Base-by-base conservation (phyloP, 2,329 filamentous ascomycete genomes). In the Monosporascus sp. region DNA sequence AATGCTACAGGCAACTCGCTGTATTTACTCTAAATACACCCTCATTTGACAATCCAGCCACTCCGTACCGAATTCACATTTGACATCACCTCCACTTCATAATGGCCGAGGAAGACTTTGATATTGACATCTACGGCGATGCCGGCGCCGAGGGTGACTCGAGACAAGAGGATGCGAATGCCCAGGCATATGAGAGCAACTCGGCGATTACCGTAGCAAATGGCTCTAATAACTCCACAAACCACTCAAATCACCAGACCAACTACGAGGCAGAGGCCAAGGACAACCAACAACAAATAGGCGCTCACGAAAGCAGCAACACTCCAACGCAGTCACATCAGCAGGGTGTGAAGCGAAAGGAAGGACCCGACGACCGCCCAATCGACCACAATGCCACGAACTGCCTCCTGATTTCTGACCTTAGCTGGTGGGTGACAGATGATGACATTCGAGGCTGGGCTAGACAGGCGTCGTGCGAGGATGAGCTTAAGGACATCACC, bases 401-500 rank as follows among this genome's bases (percentile, higher is more conserved):
- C 24, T 91, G 92, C 0, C 74, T 97, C 31, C 84, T 96, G 69
- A 83, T 97, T 51, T 92, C 90, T 3, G 94, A 97, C 49, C 77
- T 99, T 9, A 88, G 90, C 70, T 99, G 94, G 94, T 97, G 93
- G 93, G 92, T 86, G 31, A 96, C 89, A 2, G 94, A 99, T 67
- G 94, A 99, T 66, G 91, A 97, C 63, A 84, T 99, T 53, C 88
- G 94, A 51, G 89, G 88, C 49, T 97, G 91, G 90, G 80, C 88
- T 24, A 85, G 85, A 60, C 81, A 89, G 59, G 90, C 88, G n/a
- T 83, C 82, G 2, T 90, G 85, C 61, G 94, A 97, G 69, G 81
- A 86, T 46, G 90, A 96, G 65, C 75, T 97, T 19, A 91, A 90
- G 64, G 94, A 97, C 56, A 84, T 99, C 50, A 96, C 92, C 0